A percentile compares a stretch with the other conserved stretches of the same genome.
phyloP scores from a whole-genome alignment of 2,329 filamentous ascomycete genomes.

The Sporothrix brasiliensis region DNA sequence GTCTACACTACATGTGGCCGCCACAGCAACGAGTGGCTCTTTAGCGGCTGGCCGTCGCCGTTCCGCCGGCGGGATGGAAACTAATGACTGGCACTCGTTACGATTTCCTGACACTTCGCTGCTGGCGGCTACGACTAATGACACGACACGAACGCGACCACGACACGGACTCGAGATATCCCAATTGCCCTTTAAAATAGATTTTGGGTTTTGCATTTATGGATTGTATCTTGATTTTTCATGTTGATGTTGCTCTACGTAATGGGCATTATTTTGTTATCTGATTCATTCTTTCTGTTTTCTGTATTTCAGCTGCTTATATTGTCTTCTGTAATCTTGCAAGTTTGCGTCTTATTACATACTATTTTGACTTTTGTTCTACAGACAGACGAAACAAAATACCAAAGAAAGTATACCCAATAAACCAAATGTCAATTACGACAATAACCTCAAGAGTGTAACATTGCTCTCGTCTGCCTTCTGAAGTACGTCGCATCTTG shows the following conservation, averaged over 20 bases:
- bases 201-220: background rate
- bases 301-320: background rate
- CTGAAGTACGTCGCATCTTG: background rate
- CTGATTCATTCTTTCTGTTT: background rate
- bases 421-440: background rate
- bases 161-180: constrained; percentile 2
- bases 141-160: constrained; percentile 5
- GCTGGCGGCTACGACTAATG: constrained; percentile 26
- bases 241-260: background rate
- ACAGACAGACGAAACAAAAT: background rate
- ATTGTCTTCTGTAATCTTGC: background rate
- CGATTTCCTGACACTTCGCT: background rate
- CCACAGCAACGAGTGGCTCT: constrained; percentile 39
- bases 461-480: background rate
- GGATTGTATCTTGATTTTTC: background rate
- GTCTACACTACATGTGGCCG: constrained; percentile 39
- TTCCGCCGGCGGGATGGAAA: constrained; percentile 31
- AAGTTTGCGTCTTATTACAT: no score
- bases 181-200: background rate
- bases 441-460: background rate
- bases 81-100: background rate
- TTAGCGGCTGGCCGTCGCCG: constrained; percentile 37
- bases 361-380: background rate
- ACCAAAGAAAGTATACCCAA: background rate
- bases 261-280: constrained; percentile 1